Percentiles rank a stretch among this genome's conserved stretches.
Evolutionary conservation across 139 green algal genomes (phyloP).

Genomic region (Chlorella sp.): DNA sequence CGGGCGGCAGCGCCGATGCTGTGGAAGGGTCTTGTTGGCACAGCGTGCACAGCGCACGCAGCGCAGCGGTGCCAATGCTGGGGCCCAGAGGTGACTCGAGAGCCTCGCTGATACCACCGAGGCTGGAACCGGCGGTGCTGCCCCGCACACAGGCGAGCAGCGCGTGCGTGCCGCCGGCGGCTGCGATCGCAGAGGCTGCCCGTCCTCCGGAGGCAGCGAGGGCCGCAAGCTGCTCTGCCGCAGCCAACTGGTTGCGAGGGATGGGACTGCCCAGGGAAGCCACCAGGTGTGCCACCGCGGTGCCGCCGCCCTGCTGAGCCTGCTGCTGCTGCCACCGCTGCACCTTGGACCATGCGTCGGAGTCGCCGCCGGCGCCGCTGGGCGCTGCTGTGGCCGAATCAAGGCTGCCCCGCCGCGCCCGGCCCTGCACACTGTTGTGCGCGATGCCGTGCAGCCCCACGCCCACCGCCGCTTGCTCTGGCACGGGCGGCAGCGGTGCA

Average conservation of each 20-base stretch:
- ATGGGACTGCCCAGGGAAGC: background rate
- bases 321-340: background rate
- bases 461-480: background rate
- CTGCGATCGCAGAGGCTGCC: background rate
- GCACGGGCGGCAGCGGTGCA: background rate
- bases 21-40: background rate
- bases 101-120: background rate
- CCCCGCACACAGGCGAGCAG: background rate
- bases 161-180: background rate
- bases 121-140: background rate
- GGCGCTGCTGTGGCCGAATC: background rate
- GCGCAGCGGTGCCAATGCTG: background rate
- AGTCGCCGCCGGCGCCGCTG: background rate
- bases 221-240: conserved; percentile 16
- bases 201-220: background rate
- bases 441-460: background rate
- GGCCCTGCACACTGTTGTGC: background rate
- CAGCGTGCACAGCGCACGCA: conserved; percentile 34
- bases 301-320: background rate
- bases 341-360: background rate
- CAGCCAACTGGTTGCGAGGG: conserved; percentile 2
- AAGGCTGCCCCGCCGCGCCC: background rate
- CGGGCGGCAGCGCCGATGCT: background rate
- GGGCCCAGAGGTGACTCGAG: background rate
- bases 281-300: background rate